Conservation (phyloP, 169 alveolate species). For the Plasmodium gallinaceum region DNA sequence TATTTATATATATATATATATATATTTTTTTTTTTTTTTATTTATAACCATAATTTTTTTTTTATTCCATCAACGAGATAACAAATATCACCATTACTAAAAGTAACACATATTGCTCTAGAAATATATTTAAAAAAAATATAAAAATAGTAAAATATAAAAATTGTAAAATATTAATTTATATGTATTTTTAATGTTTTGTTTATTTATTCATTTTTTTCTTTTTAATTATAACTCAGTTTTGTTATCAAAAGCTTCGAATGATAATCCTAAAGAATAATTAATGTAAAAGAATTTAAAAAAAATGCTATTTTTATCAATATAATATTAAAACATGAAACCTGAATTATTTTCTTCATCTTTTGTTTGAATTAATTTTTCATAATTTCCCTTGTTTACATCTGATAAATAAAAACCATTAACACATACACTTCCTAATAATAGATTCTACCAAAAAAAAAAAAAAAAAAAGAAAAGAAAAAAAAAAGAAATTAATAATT, state of each 20-base stretch:
- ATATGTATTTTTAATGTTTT: not conserved
- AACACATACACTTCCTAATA: conserved; percentile 60
- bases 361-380: conserved; percentile 27
- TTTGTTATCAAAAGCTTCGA: conserved; percentile 47
- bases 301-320: not conserved
- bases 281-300: not conserved
- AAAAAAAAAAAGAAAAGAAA: not conserved
- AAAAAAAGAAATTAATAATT: not conserved
- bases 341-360: conserved; percentile 63
- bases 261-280: conserved; percentile 54
- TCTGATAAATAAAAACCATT: conserved; percentile 39
- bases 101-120: conserved; percentile 49
- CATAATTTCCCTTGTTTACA: conserved; percentile 22
- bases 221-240: conserved; percentile 44
- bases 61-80: conserved; percentile 29
- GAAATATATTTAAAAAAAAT: not conserved
- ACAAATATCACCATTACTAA: conserved; percentile 70
- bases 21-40: too few species aligned
- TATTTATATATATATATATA: not conserved
- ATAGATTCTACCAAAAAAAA: conserved; percentile 6
- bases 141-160: not conserved
- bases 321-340: not conserved
- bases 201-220: not conserved
- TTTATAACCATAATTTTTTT: conserved; percentile 34
- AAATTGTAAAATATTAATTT: not conserved